These are phyloP conservation scores for Ophiorrhiza pumila DNA, from an alignment of 257 asterid genomes.

Conservation along the genomic window DNA sequence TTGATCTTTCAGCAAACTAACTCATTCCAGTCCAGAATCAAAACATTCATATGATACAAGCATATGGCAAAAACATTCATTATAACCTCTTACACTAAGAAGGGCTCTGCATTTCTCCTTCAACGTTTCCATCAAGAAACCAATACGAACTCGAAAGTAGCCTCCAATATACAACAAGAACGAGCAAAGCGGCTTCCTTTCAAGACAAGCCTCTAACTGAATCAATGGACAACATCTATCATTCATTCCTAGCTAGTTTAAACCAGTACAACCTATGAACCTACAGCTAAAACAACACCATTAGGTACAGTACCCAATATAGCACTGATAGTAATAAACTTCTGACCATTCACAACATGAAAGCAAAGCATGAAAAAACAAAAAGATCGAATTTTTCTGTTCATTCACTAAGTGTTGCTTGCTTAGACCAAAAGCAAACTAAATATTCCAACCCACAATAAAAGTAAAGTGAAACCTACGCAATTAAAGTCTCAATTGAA, in stretches of 20 bases:
- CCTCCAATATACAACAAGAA: slow-evolving; percentile 28
- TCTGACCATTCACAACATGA: slow-evolving; percentile 22
- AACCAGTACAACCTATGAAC: slow-evolving; percentile 24
- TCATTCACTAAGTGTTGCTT: slow-evolving; percentile 33
- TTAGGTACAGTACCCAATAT: slow-evolving; percentile 16
- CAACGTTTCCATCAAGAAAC: slow-evolving; percentile 39
- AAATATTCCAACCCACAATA: slow-evolving; percentile 45
- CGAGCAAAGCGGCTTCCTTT: slow-evolving; percentile 34
- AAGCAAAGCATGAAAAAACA: slow-evolving; percentile 21
- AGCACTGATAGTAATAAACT: slow-evolving; percentile 23
- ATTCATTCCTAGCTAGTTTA: slow-evolving; percentile 20
- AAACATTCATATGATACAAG: background rate
- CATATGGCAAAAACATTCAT: background rate
- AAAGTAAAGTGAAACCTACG: slow-evolving; percentile 33
- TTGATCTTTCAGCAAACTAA: background rate
- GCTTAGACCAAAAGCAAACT: slow-evolving; percentile 60
- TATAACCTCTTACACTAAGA: slow-evolving; percentile 43
- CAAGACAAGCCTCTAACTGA: slow-evolving; percentile 36
- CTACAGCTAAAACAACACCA: slow-evolving; percentile 25
- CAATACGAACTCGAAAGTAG: slow-evolving; percentile 29
- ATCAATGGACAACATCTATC: slow-evolving; percentile 32
- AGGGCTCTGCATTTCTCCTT: slow-evolving; percentile 41
- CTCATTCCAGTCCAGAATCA: background rate
- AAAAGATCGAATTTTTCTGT: slow-evolving; percentile 18
- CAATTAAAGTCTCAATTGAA: slow-evolving; percentile 15